phyloP scores from a whole-genome alignment of 2,329 filamentous ascomycete species.

The Aspergillus oerlinghausenensis region DNA sequence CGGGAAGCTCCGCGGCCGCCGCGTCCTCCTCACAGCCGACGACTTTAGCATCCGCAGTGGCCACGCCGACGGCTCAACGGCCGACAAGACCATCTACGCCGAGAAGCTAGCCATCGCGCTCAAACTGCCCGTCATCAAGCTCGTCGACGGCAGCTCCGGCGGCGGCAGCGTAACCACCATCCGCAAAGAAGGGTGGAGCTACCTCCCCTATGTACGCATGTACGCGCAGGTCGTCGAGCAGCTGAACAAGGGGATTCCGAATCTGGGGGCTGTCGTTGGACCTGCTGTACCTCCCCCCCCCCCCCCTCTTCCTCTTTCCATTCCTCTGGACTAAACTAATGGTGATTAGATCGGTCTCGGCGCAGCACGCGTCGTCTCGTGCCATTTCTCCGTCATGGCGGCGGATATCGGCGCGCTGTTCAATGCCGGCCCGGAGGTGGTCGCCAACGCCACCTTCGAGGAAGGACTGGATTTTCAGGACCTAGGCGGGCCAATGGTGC shows the following conservation, averaged over 20 bases:
- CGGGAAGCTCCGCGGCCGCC: slow-evolving; percentile 49
- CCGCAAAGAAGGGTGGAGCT: slow-evolving; percentile 51
- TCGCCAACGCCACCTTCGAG: slow-evolving; percentile 60
- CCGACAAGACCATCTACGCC: slow-evolving; percentile 57
- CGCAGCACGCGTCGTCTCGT: slow-evolving; percentile 57
- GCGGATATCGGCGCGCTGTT: slow-evolving; percentile 58
- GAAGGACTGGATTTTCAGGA: slow-evolving; percentile 57
- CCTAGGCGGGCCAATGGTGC: slow-evolving; percentile 57
- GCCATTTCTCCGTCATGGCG: slow-evolving; percentile 64
- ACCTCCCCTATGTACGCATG: slow-evolving; percentile 54
- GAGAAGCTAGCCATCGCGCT: slow-evolving; percentile 58
- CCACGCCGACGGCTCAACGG: slow-evolving; percentile 58
- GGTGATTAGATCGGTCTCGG: slow-evolving; percentile 52
- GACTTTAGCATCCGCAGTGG: slow-evolving; percentile 61
- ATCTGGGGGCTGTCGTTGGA: slow-evolving; percentile 59
- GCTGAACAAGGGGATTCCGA: slow-evolving; percentile 60
- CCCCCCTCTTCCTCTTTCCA: not conserved
- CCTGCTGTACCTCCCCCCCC: slow-evolving; percentile 43
- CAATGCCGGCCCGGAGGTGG: slow-evolving; percentile 61
- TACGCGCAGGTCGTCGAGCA: slow-evolving; percentile 54
- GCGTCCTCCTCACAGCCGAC: slow-evolving; percentile 58
- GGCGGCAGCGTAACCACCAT: slow-evolving; percentile 61
- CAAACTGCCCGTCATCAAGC: slow-evolving; percentile 57
- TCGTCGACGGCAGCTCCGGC: slow-evolving; percentile 61
- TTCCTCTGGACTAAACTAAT: not conserved